Percentiles rank a stretch among this genome's conserved stretches.
Conservation (phyloP, 441 rosid genomes). For the Codiaeum variegatum region DNA sequence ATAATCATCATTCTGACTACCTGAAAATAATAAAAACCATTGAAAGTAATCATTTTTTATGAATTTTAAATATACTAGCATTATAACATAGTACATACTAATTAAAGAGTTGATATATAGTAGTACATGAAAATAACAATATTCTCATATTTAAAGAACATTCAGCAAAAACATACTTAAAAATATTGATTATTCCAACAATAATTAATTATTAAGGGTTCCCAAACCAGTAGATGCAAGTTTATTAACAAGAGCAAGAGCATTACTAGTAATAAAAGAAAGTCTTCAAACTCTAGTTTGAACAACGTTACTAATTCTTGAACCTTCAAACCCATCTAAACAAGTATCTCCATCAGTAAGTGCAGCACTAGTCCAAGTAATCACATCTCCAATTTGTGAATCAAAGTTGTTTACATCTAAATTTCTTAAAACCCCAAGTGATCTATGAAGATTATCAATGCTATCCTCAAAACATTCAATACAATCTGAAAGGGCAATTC, state of each 20-base stretch:
- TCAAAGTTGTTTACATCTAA: constrained; percentile 45
- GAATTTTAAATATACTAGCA: no score
- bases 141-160: background rate
- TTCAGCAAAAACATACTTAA: background rate
- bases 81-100: no score
- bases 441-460: constrained; percentile 56
- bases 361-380: constrained; percentile 70
- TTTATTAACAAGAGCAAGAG: constrained; percentile 73
- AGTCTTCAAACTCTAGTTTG: constrained; percentile 39
- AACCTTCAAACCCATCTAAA: constrained; percentile 62
- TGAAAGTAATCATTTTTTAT: no score
- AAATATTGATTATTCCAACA: constrained; percentile 7
- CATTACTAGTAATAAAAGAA: constrained; percentile 63
- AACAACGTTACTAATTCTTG: constrained; percentile 20
- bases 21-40: no score
- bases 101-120: no score
- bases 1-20: no score
- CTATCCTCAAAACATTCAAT: constrained; percentile 52
- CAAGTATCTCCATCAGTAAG: constrained; percentile 73
- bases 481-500: constrained; percentile 62
- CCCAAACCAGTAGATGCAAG: constrained; percentile 53
- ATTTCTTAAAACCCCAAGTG: constrained; percentile 49
- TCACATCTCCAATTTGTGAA: constrained; percentile 52
- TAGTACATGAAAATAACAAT: background rate
- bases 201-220: constrained; percentile 1